Evolutionary conservation across 495 filamentous ascomycete species (phyloP).

Genomic region (Penicillium paradoxum): DNA sequence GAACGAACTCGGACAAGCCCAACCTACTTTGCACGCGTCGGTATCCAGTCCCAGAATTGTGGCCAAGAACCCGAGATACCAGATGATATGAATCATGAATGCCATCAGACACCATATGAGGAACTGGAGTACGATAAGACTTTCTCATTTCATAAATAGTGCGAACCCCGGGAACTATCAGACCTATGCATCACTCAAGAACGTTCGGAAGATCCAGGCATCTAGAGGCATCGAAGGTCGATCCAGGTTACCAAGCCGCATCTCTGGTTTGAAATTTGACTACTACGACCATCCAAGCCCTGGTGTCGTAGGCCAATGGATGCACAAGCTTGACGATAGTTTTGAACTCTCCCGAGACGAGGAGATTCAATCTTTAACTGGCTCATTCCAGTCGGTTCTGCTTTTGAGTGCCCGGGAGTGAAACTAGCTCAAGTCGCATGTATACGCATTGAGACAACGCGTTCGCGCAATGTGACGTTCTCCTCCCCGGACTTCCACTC

Average conservation of each 20-base stretch:
- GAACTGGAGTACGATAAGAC: background rate
- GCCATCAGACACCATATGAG: background rate
- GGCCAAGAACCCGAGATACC: background rate
- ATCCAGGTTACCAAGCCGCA: conserved; percentile 7
- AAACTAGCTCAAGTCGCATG: background rate
- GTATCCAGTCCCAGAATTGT: background rate
- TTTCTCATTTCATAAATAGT: background rate
- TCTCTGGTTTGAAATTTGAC: conserved; percentile 12
- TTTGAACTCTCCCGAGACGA: background rate
- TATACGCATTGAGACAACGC: background rate
- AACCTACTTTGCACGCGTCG: background rate
- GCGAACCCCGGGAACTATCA: conserved; percentile 4
- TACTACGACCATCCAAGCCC: background rate
- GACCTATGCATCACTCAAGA: conserved; percentile 15
- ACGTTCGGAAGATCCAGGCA: conserved; percentile 14
- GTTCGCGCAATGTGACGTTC: background rate
- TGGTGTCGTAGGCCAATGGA: background rate
- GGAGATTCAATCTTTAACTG: background rate
- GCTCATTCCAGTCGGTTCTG: background rate
- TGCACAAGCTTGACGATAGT: background rate
- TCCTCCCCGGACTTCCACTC: background rate
- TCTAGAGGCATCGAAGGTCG: conserved; percentile 9
- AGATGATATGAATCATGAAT: background rate
- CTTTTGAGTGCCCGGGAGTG: background rate
- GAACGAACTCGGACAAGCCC: too few relatives aligned